Evolutionary conservation across 2,329 filamentous ascomycete species (phyloP).

Genomic region (Sporothrix mexicana): DNA sequence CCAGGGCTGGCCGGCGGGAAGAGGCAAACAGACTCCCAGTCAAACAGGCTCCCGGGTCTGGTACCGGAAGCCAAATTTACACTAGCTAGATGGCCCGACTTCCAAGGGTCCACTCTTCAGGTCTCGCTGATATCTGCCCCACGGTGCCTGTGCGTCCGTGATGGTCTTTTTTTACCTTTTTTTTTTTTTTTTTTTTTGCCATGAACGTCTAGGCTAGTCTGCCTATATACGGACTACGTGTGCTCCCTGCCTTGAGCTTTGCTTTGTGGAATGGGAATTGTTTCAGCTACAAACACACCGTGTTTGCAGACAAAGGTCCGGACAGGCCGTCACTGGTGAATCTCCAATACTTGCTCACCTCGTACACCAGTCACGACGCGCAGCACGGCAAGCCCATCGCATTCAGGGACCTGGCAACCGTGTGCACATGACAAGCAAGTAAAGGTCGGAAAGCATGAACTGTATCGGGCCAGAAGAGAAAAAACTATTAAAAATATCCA

Average conservation of each 20-base stretch:
- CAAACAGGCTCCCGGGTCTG: background rate
- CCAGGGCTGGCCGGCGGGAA: background rate
- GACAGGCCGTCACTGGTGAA: background rate
- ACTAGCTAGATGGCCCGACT: no score
- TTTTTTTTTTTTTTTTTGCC: no score
- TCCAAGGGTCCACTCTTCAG: background rate
- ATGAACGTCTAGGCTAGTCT: no score
- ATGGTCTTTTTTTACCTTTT: no score
- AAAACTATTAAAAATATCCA: no score
- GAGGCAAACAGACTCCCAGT: background rate
- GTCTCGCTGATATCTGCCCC: background rate
- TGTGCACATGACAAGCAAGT: background rate
- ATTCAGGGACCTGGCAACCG: no score
- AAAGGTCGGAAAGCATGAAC: background rate
- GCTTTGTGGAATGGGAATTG: no score
- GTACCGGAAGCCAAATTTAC: background rate
- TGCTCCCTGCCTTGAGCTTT: no score
- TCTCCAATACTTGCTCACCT: background rate
- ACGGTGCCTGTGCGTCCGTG: background rate
- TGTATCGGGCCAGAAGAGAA: background rate
- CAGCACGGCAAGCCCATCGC: slow-evolving; percentile 5
- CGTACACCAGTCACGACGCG: slow-evolving; percentile 10
- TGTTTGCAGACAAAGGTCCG: background rate
- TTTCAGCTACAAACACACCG: no score
- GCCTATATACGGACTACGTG: no score